Percentiles rank a stretch among this genome's conserved stretches.
Conservation (phyloP, 2,329 filamentous ascomycete species). For the Cladosporium colombiae region DNA sequence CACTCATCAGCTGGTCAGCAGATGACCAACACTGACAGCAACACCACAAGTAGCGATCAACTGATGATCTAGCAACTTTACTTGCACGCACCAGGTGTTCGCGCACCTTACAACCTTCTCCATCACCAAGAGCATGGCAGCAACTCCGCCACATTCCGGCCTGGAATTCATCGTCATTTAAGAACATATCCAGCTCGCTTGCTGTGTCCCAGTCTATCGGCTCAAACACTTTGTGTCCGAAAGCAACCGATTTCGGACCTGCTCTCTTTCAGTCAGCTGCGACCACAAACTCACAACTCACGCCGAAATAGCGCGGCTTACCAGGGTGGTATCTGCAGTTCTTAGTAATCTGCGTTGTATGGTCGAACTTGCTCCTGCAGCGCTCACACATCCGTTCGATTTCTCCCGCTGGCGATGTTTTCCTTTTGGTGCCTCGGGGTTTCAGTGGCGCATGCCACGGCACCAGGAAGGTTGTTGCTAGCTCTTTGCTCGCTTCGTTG, state of each 20-base stretch:
- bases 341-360: neutral
- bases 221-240: neutral
- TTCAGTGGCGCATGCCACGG: neutral
- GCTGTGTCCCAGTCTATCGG: too few relatives aligned
- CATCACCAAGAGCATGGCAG: neutral
- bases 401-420: neutral
- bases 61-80: too few relatives aligned
- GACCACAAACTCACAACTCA: neutral
- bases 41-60: too few relatives aligned
- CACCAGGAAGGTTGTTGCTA: neutral
- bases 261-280: neutral
- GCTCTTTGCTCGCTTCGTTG: neutral
- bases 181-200: neutral
- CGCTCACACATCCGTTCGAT: neutral
- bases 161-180: neutral
- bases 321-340: neutral
- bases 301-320: neutral
- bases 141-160: neutral
- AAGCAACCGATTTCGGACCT: neutral
- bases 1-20: too few relatives aligned
- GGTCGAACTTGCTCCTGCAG: neutral
- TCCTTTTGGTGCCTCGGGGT: neutral
- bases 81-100: neutral
- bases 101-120: neutral
- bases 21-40: too few relatives aligned